A percentile compares a stretch with the other conserved stretches of the same genome.
Conservation (phyloP, 1,139 yeast genomes). For the Zygosaccharomyces sapae region DNA sequence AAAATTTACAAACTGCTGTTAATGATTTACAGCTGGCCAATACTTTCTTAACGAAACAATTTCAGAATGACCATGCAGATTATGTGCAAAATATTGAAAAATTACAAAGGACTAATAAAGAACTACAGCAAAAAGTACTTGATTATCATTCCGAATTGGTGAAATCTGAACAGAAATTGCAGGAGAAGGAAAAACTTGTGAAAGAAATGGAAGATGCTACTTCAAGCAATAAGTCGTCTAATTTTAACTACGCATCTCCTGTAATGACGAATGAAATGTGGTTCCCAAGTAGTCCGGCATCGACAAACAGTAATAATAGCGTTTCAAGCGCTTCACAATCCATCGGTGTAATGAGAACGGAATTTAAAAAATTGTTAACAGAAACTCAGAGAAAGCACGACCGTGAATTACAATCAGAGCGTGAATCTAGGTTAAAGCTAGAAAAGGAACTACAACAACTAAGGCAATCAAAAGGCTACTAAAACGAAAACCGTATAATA, state of each 20-base stretch:
- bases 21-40: constrained; percentile 36
- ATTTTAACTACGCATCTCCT: constrained; percentile 15
- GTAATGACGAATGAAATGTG: constrained; percentile 13
- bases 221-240: constrained; percentile 3
- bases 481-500: not conserved
- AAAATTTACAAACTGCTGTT: constrained; percentile 31
- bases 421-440: constrained; percentile 21
- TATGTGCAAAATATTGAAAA: constrained; percentile 31
- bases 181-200: constrained; percentile 13
- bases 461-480: constrained; percentile 5
- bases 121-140: constrained; percentile 31
- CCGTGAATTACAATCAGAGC: constrained; percentile 29
- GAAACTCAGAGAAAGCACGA: constrained; percentile 34
- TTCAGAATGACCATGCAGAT: constrained; percentile 33
- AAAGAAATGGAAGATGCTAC: constrained; percentile 11
- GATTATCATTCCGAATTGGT: constrained; percentile 26
- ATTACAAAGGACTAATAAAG: constrained; percentile 30
- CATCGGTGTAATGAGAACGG: constrained; percentile 32
- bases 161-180: constrained; percentile 20
- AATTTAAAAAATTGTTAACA: constrained; percentile 31
- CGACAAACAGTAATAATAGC: constrained; percentile 12
- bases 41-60: constrained; percentile 34
- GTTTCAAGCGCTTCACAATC: constrained; percentile 21
- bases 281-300: constrained; percentile 18
- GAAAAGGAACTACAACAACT: constrained; percentile 22